phyloP scores from a whole-genome alignment of 2,329 filamentous ascomycete species.

The Epichloe glyceriae region DNA sequence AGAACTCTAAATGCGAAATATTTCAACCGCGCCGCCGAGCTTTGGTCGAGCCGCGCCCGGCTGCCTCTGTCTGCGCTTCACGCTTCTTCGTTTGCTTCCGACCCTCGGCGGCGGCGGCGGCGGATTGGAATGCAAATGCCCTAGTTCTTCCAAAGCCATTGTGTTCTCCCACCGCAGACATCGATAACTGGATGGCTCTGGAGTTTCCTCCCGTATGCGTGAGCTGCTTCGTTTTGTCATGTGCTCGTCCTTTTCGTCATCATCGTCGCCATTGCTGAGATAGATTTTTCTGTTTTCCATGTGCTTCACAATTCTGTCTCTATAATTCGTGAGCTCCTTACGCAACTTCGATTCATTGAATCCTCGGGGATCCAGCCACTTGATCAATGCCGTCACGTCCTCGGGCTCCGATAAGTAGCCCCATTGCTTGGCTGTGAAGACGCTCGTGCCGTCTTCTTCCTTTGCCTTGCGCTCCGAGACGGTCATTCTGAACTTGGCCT shows the following conservation, averaged over 20 bases:
- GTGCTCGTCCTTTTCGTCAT: constrained; percentile 26
- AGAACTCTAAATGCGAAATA: not conserved
- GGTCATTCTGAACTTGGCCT: constrained; percentile 64
- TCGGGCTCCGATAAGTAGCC: constrained; percentile 77
- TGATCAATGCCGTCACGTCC: constrained; percentile 64
- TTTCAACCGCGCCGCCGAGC: constrained; percentile 15
- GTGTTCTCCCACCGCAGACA: constrained; percentile 44
- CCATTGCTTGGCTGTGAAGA: constrained; percentile 72
- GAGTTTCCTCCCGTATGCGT: constrained; percentile 32
- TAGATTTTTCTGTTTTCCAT: constrained; percentile 75
- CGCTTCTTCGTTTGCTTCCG: constrained; percentile 41
- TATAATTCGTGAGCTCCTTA: constrained; percentile 71
- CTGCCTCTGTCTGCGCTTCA: constrained; percentile 25
- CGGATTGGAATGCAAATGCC: constrained; percentile 43
- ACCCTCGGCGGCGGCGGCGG: constrained; percentile 34
- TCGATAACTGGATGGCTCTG: constrained; percentile 32
- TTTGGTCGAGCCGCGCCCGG: constrained; percentile 17
- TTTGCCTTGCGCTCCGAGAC: constrained; percentile 71
- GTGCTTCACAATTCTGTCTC: constrained; percentile 60
- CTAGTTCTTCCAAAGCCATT: constrained; percentile 42
- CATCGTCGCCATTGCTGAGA: constrained; percentile 27
- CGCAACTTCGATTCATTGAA: constrained; percentile 74
- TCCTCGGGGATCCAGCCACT: constrained; percentile 80
- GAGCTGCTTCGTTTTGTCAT: constrained; percentile 29
- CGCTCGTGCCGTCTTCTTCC: constrained; percentile 73